A percentile compares a stretch with the other conserved stretches of the same genome.
Conservation (phyloP, 2,329 filamentous ascomycete genomes). For the Penicillium sp. region DNA sequence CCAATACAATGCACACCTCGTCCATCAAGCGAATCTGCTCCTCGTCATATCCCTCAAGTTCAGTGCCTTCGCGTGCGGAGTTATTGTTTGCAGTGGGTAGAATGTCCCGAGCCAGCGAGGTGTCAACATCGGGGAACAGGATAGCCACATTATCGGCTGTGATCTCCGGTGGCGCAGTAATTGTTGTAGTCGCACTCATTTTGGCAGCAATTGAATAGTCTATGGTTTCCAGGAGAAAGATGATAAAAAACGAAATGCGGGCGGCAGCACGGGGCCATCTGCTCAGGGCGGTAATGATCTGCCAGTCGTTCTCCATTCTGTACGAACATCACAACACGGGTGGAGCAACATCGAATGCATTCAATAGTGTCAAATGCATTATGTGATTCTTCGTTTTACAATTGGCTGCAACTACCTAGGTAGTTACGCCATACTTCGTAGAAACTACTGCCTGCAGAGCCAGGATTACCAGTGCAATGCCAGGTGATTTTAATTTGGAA, state of each 20-base stretch:
- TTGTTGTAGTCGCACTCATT: conserved; percentile 51
- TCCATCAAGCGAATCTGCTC: conserved; percentile 99
- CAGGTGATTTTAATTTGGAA: no score
- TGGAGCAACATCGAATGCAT: neutral
- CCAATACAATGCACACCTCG: conserved; percentile 95
- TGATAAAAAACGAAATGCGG: conserved; percentile 1
- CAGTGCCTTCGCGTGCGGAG: conserved; percentile 58
- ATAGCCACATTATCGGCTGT: conserved; percentile 83
- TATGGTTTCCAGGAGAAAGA: neutral
- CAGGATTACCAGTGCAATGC: no score
- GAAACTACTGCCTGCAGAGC: no score
- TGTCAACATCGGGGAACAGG: conserved; percentile 82
- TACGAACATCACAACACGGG: neutral
- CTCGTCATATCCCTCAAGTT: conserved; percentile 88
- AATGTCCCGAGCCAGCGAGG: conserved; percentile 55
- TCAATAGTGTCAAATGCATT: neutral
- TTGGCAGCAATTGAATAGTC: conserved; percentile 5
- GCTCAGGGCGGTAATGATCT: conserved; percentile 5
- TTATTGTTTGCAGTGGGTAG: conserved; percentile 43
- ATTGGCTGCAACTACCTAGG: no score
- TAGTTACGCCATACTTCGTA: no score
- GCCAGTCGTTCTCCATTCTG: conserved; percentile 5
- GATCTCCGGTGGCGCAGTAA: conserved; percentile 61
- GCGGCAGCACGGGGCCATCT: neutral
- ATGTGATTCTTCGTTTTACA: no score